phyloP scores from a whole-genome alignment of 2,329 filamentous ascomycete species.

The Clarireedia homoeocarpa region DNA sequence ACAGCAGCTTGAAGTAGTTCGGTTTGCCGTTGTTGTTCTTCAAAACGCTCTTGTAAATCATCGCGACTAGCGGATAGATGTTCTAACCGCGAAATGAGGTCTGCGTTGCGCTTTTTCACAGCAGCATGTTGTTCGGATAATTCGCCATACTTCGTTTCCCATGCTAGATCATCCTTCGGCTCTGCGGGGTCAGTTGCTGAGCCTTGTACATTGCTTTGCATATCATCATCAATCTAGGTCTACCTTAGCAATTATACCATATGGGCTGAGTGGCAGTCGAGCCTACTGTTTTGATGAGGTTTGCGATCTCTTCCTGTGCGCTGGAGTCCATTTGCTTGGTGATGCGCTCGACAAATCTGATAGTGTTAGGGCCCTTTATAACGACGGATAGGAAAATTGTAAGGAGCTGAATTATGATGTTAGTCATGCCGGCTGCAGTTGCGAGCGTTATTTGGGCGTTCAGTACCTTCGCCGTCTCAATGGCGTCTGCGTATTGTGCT shows the following conservation, averaged over 20 bases:
- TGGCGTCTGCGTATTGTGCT: constrained; percentile 46
- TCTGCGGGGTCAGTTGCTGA: background rate
- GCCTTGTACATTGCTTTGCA: background rate
- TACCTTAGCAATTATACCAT: background rate
- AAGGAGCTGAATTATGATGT: constrained; percentile 42
- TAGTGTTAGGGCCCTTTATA: constrained; percentile 49
- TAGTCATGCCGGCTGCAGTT: constrained; percentile 13
- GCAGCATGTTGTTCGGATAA: constrained; percentile 42
- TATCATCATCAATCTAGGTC: constrained; percentile 4
- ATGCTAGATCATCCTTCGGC: constrained; percentile 26
- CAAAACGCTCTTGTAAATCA: constrained; percentile 43
- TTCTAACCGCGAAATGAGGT: constrained; percentile 51
- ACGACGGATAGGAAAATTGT: constrained; percentile 56
- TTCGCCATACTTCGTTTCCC: constrained; percentile 41
- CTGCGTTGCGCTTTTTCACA: constrained; percentile 48
- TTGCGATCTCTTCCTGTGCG: constrained; percentile 34
- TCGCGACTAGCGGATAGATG: constrained; percentile 56
- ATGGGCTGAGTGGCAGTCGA: background rate
- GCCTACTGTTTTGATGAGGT: constrained; percentile 23
- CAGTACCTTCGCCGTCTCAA: constrained; percentile 46
- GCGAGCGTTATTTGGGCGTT: background rate
- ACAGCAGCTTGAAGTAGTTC: constrained; percentile 31
- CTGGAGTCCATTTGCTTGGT: constrained; percentile 34
- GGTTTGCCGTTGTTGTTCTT: constrained; percentile 46
- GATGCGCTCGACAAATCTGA: constrained; percentile 43